Evolutionary conservation across 2,329 filamentous ascomycete genomes (phyloP), one percentile per base, ranked within the genome.

Genomic region (Rhytidhysteron rufulum): DNA sequence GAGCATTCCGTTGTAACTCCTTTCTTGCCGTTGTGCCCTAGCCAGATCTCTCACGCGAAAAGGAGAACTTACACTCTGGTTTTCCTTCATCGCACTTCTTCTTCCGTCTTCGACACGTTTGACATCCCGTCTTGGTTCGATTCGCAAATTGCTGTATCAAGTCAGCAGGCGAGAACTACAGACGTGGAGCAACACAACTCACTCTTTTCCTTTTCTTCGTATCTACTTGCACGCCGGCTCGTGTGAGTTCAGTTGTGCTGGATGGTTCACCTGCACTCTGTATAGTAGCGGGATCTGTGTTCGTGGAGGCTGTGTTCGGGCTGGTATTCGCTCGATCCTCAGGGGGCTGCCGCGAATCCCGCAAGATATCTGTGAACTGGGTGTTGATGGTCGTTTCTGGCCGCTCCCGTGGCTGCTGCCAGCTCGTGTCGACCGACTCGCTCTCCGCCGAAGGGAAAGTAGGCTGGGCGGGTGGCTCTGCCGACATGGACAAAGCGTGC

Each of bases 11-110:
- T n/a, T n/a, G n/a, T n/a, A n/a, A n/a, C n/a, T n/a, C n/a, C n/a
- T n/a, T n/a, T n/a, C n/a, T n/a, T n/a, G n/a, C n/a, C n/a, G n/a
- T n/a, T n/a, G n/a, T n/a, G n/a, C n/a, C n/a, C n/a, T n/a, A n/a
- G n/a, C n/a, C n/a, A n/a, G n/a, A n/a, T n/a, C n/a, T n/a, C n/a
- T n/a, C n/a, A 40, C 38, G 18, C 24, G 30, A 27, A 21, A 18
- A 30, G 35, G 34, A 40, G 24, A 17, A 74, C 86, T 75, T 74
- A 94, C 93, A 97, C 65, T 88, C 82, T 19, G 93, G 93, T 65
- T 95, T 94, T 39, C 79, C 79, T 71, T 97, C 93, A 61, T 97
- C 91, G 60, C 93, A 97, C 69, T 97, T 97, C 80, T 97, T 97
- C 77, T 97, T 97, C 43, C 91, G 79, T 60, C 81, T 80, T 44